Conservation (phyloP, 805 yeast genomes). For the Pachysolen tannophilus region DNA sequence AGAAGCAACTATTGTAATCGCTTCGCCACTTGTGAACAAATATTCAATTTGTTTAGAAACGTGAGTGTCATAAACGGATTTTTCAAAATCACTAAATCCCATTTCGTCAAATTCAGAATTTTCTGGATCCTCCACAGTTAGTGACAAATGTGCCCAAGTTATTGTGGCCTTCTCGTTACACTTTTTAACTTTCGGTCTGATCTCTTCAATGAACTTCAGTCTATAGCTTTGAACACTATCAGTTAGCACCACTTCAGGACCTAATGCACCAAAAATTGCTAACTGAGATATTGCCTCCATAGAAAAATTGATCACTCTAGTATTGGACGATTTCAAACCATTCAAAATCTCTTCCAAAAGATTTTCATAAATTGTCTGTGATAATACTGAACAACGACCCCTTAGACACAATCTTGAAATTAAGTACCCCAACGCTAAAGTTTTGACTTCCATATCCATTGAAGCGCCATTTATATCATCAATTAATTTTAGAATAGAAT, state of each 20-base stretch:
- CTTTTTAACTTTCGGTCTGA: conserved; percentile 38
- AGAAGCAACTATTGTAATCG: conserved; percentile 57
- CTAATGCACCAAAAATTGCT: conserved; percentile 36
- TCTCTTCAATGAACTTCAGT: conserved; percentile 16
- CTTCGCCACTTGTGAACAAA: conserved; percentile 78
- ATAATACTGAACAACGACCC: conserved; percentile 16
- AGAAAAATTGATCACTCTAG: conserved; percentile 19
- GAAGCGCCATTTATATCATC: conserved; percentile 6
- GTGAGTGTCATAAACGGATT: conserved; percentile 47
- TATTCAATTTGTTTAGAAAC: conserved; percentile 66
- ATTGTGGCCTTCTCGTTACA: conserved; percentile 52
- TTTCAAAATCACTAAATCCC: conserved; percentile 29
- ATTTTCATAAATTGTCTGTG: conserved; percentile 7
- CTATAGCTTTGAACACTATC: conserved; percentile 16
- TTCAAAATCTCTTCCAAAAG: conserved; percentile 12
- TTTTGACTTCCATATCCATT: conserved; percentile 11
- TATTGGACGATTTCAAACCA: conserved; percentile 15
- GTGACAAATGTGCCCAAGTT: conserved; percentile 46
- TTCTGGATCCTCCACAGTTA: conserved; percentile 19
- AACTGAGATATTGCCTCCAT: conserved; percentile 36
- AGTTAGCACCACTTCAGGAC: conserved; percentile 20
- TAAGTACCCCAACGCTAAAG: conserved; percentile 34
- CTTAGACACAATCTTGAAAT: conserved; percentile 37
- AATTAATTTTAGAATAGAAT: conserved; percentile 8
- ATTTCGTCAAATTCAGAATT: conserved; percentile 14